A percentile compares a stretch with the other conserved stretches of the same genome.
Conservation (phyloP, 2,329 filamentous ascomycete species). For the Colletotrichum euphorbiae region DNA sequence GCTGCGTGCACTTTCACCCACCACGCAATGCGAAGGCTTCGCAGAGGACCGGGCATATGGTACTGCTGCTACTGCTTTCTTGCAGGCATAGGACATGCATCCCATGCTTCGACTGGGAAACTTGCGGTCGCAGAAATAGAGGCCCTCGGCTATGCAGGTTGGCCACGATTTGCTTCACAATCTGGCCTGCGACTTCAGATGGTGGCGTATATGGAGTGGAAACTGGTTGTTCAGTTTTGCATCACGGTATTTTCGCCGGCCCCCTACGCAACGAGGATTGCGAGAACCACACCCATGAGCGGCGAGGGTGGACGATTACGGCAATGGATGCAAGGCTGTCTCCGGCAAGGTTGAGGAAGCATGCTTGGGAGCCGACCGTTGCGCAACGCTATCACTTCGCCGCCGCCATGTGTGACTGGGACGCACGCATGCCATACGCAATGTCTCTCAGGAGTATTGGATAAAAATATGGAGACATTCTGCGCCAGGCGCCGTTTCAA, state of each 20-base stretch:
- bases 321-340: constrained; percentile 1
- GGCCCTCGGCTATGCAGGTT: constrained; percentile 54
- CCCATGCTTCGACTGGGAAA: constrained; percentile 39
- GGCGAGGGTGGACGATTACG: neutral
- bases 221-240: constrained; percentile 8
- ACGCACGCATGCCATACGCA: constrained; percentile 6
- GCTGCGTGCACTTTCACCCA: constrained; percentile 10
- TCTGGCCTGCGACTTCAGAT: constrained; percentile 32
- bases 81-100: constrained; percentile 39
- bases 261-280: constrained; percentile 7
- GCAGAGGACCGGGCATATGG: constrained; percentile 29
- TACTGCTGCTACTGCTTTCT: constrained; percentile 2
- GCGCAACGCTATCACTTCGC: constrained; percentile 7
- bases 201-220: constrained; percentile 38
- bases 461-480: constrained; percentile 13
- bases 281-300: neutral
- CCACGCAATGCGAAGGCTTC: constrained; percentile 21
- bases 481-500: constrained; percentile 31
- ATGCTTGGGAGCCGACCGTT: constrained; percentile 10
- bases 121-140: constrained; percentile 50
- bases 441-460: neutral
- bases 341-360: neutral
- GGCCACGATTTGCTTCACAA: constrained; percentile 32
- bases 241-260: neutral
- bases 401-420: constrained; percentile 10